Evolutionary conservation across 768 basidiomycete species (phyloP), one percentile per base, ranked within the genome.

Genomic region (Tulasnella sp.): DNA sequence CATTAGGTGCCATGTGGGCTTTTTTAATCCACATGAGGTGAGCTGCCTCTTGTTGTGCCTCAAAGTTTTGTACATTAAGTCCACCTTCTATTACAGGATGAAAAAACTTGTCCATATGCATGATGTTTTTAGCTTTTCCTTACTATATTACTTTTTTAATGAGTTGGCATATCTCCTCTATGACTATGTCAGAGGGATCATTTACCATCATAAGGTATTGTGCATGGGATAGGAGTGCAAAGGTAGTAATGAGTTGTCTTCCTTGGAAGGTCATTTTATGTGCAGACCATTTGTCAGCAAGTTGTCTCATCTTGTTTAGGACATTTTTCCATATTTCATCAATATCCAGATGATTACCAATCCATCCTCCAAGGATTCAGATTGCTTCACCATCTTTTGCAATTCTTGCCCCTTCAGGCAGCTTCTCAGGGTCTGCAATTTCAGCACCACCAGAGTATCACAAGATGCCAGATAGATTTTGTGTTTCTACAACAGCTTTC

Each of bases 191-290:
- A 2, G 53, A 34, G 1, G 53, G 53, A 21, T 55, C 53, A 34
- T 55, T 55, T 14, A 27, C 5, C 39, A 48, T 43, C 23, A 43
- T 25, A 3, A 54, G 41, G 52, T 54, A 54, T 11, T 54, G 52
- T 11, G 52, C 52, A 7, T 32, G 7, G 12, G 52, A 54, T 27
- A 9, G 19, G 2, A 54, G 39, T 2, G 42, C 14, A 15, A 43
- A 54, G 39, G 7, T 40, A 3, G 36, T 19, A n/a, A 54, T 29
- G 1, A 54, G n/a, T 39, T 19, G 19, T 19, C 40, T 54, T n/a
- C 52, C 52, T 54, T 45, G n/a, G 2, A 40, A 9, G 1, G 52
- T 40, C 6, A 54, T 3, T 12, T 37, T 1, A 19, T 25, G 6
- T 7, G 15, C 27, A 6, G 52, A 6, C 52, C 52, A 54, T 54